phyloP scores from a whole-genome alignment of 2,329 filamentous ascomycete species.

The Colletotrichum melonis region DNA sequence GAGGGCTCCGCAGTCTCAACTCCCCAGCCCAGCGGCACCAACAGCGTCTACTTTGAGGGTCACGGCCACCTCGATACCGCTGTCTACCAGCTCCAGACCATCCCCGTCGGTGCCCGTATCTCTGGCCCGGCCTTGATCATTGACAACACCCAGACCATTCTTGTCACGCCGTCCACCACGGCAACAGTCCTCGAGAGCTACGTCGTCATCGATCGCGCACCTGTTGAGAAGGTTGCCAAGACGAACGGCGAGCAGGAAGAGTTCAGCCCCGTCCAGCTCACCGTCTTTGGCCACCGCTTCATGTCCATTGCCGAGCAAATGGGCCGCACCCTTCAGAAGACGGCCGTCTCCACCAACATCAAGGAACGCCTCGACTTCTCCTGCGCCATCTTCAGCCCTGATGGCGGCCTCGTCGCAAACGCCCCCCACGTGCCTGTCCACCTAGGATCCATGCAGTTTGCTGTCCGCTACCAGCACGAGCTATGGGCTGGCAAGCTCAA shows the following conservation, averaged over 20 bases:
- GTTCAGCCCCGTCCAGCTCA: conserved; percentile 79
- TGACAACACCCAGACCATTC: conserved; percentile 79
- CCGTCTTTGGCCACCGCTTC: conserved; percentile 81
- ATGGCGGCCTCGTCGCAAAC: conserved; percentile 79
- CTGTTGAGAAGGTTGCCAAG: conserved; percentile 58
- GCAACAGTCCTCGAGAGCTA: conserved; percentile 49
- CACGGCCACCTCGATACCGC: conserved; percentile 27
- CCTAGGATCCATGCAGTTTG: conserved; percentile 82
- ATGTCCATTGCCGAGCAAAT: conserved; percentile 88
- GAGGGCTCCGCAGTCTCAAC: conserved; percentile 48
- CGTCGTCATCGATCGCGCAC: conserved; percentile 47
- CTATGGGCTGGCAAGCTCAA: conserved; percentile 79
- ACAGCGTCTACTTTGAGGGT: conserved; percentile 29
- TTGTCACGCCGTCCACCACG: conserved; percentile 64
- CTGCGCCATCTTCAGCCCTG: conserved; percentile 79
- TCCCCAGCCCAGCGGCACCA: conserved; percentile 78
- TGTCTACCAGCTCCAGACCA: conserved; percentile 26
- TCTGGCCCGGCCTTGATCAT: conserved; percentile 78
- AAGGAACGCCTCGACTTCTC: conserved; percentile 84
- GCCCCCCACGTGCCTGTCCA: conserved; percentile 82
- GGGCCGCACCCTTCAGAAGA: conserved; percentile 81
- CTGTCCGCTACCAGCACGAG: conserved; percentile 74
- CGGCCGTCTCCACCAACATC: conserved; percentile 80
- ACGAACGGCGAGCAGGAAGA: conserved; percentile 66
- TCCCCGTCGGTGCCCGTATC: conserved; percentile 29